phyloP scores from a whole-genome alignment of 2,329 filamentous ascomycete genomes.

The Elsinoe fawcettii region DNA sequence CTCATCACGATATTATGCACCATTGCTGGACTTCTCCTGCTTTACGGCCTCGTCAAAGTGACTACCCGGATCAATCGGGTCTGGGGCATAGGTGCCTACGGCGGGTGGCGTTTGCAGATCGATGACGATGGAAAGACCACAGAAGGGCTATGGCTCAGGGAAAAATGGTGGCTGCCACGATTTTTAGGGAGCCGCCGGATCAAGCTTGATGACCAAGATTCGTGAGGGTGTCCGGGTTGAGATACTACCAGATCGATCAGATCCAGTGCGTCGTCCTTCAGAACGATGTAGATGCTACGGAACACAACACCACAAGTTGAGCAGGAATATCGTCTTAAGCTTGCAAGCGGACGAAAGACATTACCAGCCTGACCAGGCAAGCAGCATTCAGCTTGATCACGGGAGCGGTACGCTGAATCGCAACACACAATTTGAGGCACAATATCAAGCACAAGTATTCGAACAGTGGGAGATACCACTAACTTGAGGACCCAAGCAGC shows the following conservation, averaged over 20 bases:
- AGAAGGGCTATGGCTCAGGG: conserved; percentile 14
- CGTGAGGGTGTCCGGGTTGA: not conserved
- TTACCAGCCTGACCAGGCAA: no score
- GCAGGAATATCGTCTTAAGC: no score
- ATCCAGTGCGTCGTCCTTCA: not conserved
- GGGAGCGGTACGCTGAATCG: no score
- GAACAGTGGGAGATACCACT: no score
- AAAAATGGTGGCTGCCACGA: conserved; percentile 2
- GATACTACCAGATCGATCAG: not conserved
- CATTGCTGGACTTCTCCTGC: conserved; percentile 31
- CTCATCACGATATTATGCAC: conserved; percentile 38
- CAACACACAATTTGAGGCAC: no score
- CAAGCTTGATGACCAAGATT: not conserved
- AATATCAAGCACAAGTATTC: no score
- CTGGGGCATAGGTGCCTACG: conserved; percentile 23
- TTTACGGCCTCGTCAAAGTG: conserved; percentile 26
- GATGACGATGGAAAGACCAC: conserved; percentile 22
- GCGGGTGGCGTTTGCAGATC: conserved; percentile 26
- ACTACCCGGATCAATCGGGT: conserved; percentile 22
- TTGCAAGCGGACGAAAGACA: no score
- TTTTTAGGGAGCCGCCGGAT: not conserved
- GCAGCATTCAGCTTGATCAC: no score
- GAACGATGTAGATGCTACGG: no score
- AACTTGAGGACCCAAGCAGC: no score
- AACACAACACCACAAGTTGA: no score